Evolutionary conservation across 495 filamentous ascomycete genomes (phyloP), one percentile per base, ranked within the genome.

Genomic region (Penicillium desertorum): DNA sequence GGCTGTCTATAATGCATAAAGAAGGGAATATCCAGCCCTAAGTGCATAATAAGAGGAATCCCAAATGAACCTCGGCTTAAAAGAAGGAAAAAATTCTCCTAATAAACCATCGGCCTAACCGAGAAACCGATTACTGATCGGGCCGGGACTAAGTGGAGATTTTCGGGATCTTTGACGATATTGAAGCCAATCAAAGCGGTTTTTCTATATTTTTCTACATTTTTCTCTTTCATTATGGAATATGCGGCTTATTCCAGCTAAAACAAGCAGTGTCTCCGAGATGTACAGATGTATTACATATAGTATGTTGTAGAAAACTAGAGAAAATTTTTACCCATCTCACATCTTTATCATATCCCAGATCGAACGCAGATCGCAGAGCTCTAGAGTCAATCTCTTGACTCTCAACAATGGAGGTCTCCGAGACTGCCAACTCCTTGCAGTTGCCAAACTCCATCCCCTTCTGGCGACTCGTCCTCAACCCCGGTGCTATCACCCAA

Each of bases 401-500:
- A 34, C 11, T 34, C 30, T 34, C 30, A 34, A 34, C 30, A 34
- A 54, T 47, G 30, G 65, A 67, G 44, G 29, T 47, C 16, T 53
- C 56, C 5, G 36, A 56, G 37, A 42, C 27, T 44, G 51, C 53
- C 51, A 57, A 42, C 27, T 19, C 46, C 54, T 43, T 34, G 23
- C 52, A 45, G 12, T 46, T 65, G 0, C 60, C 65, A 45, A 49
- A 36, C 11, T 54, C 57, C 14, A 62, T 73, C 27, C 63, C 68
- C 19, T 72, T 66, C 50, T 76, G 70, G 70, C 64, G 59, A 29
- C 62, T 77, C 3, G 58, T 84, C 20, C 56, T 67, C 11, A 68
- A 79, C 14, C 79, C 81, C 29, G 73, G 76, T 29, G 66, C 72
- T 32, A 57, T 83, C 56, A 82, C 77, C 7, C 68, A 72, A 30